Conservation (phyloP, 257 asterid species). For the Craterostigma plantagineum region DNA sequence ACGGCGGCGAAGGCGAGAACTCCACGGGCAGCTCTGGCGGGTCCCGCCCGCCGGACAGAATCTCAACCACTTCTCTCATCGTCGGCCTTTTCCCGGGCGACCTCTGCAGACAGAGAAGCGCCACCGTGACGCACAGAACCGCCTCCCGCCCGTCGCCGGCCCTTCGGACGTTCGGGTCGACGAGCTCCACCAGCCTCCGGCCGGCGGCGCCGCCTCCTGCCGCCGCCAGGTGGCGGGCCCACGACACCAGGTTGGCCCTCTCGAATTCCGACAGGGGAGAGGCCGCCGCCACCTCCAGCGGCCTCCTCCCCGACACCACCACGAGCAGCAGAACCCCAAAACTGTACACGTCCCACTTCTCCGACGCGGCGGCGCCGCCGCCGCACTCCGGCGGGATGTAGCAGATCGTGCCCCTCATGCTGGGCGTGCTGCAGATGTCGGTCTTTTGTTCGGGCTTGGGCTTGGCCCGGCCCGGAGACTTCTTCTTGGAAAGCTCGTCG, state of each 20-base stretch:
- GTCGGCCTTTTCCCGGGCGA: conserved; percentile 60
- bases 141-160: conserved; percentile 36
- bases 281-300: conserved; percentile 75
- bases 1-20: conserved; percentile 88
- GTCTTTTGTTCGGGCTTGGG: too few relatives aligned
- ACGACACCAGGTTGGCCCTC: conserved; percentile 76
- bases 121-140: conserved; percentile 63
- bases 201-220: too few relatives aligned
- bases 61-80: conserved; percentile 59
- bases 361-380: conserved; percentile 53
- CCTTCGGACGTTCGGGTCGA: conserved; percentile 46
- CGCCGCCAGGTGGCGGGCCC: conserved; percentile 86
- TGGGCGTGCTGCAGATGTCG: conserved; percentile 88
- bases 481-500: conserved; percentile 62
- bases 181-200: conserved; percentile 63
- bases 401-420: conserved; percentile 94
- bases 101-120: conserved; percentile 66
- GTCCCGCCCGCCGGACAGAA: conserved; percentile 73
- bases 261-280: conserved; percentile 88
- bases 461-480: conserved; percentile 25
- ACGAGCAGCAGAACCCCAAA: conserved; percentile 76
- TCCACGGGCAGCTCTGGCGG: conserved; percentile 76
- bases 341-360: conserved; percentile 78
- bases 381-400: conserved; percentile 79
- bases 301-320: conserved; percentile 76